A percentile compares a stretch with the other conserved stretches of the same genome.
Conservation (phyloP, 768 basidiomycete species). For the Tephrocybe sp. region DNA sequence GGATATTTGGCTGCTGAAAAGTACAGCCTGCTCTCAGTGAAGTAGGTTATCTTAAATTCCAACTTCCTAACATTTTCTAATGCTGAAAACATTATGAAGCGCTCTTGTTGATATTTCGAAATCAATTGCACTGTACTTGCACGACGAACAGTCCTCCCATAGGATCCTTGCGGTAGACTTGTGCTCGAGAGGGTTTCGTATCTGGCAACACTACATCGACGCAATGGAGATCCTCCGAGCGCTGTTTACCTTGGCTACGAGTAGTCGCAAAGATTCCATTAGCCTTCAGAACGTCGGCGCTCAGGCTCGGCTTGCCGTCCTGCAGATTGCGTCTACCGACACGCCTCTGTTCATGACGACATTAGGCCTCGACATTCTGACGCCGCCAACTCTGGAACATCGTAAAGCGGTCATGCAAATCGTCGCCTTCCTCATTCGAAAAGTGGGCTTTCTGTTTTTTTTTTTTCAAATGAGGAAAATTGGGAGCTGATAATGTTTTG, state of each 20-base stretch:
- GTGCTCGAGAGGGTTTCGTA: slow-evolving; percentile 85
- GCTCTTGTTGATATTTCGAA: slow-evolving; percentile 81
- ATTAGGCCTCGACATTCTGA: slow-evolving; percentile 83
- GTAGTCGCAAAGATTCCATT: slow-evolving; percentile 64
- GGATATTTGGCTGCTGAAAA: slow-evolving; percentile 83
- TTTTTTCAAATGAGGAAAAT: background rate
- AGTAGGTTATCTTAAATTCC: slow-evolving; percentile 36
- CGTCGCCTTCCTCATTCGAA: slow-evolving; percentile 89
- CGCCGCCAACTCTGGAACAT: slow-evolving; percentile 70
- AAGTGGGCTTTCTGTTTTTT: slow-evolving; percentile 44
- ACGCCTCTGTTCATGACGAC: slow-evolving; percentile 95
- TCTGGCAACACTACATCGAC: slow-evolving; percentile 95
- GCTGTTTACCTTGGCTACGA: slow-evolving; percentile 79
- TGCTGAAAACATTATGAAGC: slow-evolving; percentile 34
- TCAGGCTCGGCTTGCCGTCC: slow-evolving; percentile 79
- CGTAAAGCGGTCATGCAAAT: slow-evolving; percentile 90
- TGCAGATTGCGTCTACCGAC: slow-evolving; percentile 80
- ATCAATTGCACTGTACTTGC: slow-evolving; percentile 75
- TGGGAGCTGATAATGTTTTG: background rate
- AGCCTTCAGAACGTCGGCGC: slow-evolving; percentile 64
- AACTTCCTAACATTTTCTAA: background rate
- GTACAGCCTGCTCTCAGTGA: slow-evolving; percentile 69
- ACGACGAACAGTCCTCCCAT: slow-evolving; percentile 66
- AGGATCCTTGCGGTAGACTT: slow-evolving; percentile 82
- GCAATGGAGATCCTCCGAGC: slow-evolving; percentile 84